Evolutionary conservation across 108 stramenopile genomes (phyloP), one percentile per base, ranked within the genome.

Genomic region (Cyclostephanos tholiformis): DNA sequence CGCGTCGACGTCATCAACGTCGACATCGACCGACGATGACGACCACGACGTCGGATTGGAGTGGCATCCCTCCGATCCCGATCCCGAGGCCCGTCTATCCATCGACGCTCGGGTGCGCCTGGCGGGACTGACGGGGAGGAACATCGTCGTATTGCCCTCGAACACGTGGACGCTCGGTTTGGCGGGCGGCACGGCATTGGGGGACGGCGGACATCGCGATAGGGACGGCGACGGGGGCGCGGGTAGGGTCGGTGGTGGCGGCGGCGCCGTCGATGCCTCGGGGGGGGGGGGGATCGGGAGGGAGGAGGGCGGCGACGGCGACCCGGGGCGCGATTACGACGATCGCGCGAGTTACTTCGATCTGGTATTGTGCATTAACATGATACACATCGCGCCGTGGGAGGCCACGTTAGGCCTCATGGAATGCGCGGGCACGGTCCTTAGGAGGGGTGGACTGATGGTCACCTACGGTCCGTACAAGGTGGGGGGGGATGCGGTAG

Each of bases 321-420:
- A n/a, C n/a, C n/a, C n/a, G n/a, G n/a, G n/a, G n/a, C n/a, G 41
- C 41, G 56, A 57, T 26, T 57, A 57, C 27, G 56, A 26, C 2
- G 26, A 9, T 14, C 56, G 48, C 29, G 27, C 50, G 6, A 52
- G 68, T 26, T 75, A 75, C 14, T 65, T 86, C 41, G 88, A 93
- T 83, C 38, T 91, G 8, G 83, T 91, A 13, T 39, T 86, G 26
- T 85, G 83, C 63, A 90, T 91, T 65, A 95, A 95, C 68, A 91
- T 95, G 92, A 91, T 93, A 43, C 95, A 95, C 73, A 93, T 95
- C 29, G 82, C 88, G 10, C 92, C 95, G 3, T 95, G 92, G 92
- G 71, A 73, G 36, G 95, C 92, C 4, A 95, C 92, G 2, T 19
- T 86, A 29, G 95, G 92, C 11, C 65, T 95, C 55, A 81, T 95